Base-by-base conservation (phyloP, 768 basidiomycete genomes). In the Leccinum fibrillosum region DNA sequence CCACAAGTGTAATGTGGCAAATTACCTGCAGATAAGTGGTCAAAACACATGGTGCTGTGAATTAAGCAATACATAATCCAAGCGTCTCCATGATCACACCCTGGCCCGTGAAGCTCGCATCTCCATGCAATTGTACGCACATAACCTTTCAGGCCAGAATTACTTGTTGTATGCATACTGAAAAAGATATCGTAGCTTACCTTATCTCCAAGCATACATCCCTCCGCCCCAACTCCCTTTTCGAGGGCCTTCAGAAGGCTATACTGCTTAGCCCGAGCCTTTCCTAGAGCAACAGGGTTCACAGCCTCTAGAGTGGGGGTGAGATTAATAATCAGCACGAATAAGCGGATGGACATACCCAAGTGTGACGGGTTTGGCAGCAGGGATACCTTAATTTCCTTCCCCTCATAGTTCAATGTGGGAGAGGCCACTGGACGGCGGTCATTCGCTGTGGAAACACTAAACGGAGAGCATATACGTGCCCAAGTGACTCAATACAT, bases 1-100 rank as follows among this genome's bases (percentile, higher is more conserved):
- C 94, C 94, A 60, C 88, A 91, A 0, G 91, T 94, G 66, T 86
- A 96, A 72, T 95, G 94, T 2, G 94, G 94, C 30, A 97, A 75
- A 66, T 92, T 90, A 65, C 89, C 89, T 91, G 47, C 32, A 21
- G 35, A 53, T 1, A 26, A 53, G 6, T 0, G 17, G n/a, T 62
- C 47, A 51, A 50, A 60, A 49, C 8, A 45, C 7, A 45, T 8
- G 10, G 10, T 1, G 51, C 2, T 6, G 21, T 2, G 25, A 35
- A 7, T 26, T 9, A 12, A 21, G 25, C n/a, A 19, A 28, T 6
- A 66, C 88, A 52, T 61, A 96, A 74, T 5, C 92, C 91, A 32
- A 97, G 78, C 17, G 82, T 80, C 71, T 96, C 94, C 86, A 93
- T 94, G 17, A 94, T 83, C 5, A 96, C 80, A 2, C 94, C 94